Percentiles rank a stretch among this genome's conserved stretches.
phyloP scores from a whole-genome alignment of 2,329 filamentous ascomycete species.

The Dactylellina parvicollis region DNA sequence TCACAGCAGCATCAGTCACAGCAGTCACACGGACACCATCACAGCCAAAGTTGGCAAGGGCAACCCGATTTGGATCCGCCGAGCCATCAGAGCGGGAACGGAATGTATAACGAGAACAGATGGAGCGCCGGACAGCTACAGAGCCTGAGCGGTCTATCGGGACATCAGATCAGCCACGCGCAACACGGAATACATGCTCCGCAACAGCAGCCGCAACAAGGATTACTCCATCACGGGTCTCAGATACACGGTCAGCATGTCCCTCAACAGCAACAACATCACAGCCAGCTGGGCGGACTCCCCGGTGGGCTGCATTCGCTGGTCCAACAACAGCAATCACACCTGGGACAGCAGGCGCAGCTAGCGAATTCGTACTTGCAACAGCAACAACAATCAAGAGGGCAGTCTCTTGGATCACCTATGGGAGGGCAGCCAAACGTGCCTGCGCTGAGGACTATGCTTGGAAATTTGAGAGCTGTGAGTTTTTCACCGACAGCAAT shows the following conservation, averaged over 20 bases:
- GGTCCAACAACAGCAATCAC: slow-evolving; percentile 35
- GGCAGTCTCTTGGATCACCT: slow-evolving; percentile 14
- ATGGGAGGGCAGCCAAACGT: slow-evolving; percentile 26
- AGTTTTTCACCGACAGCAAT: slow-evolving; percentile 1
- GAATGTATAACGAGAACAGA: slow-evolving; percentile 51
- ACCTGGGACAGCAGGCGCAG: slow-evolving; percentile 8
- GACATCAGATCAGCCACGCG: slow-evolving; percentile 42
- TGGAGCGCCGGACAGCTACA: slow-evolving; percentile 37
- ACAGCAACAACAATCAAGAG: slow-evolving; percentile 31
- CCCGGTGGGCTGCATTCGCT: slow-evolving; percentile 37
- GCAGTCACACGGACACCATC: slow-evolving; percentile 37
- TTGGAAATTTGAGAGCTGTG: slow-evolving; percentile 55
- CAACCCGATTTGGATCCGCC: slow-evolving; percentile 40
- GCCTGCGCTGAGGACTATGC: slow-evolving; percentile 52
- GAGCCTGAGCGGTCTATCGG: slow-evolving; percentile 29
- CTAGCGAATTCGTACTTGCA: slow-evolving; percentile 36
- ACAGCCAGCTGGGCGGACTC: slow-evolving; percentile 34
- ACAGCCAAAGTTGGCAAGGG: slow-evolving; percentile 51
- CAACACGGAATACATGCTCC: slow-evolving; percentile 33
- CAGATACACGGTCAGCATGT: slow-evolving; percentile 47
- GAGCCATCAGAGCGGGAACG: slow-evolving; percentile 31
- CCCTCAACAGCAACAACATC: slow-evolving; percentile 52
- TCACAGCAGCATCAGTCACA: slow-evolving; percentile 30
- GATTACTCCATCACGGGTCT: slow-evolving; percentile 40
- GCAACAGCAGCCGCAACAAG: slow-evolving; percentile 21